These are phyloP conservation scores for Candida vaughaniae DNA, from an alignment of 805 yeast genomes.

Conservation along the genomic window DNA sequence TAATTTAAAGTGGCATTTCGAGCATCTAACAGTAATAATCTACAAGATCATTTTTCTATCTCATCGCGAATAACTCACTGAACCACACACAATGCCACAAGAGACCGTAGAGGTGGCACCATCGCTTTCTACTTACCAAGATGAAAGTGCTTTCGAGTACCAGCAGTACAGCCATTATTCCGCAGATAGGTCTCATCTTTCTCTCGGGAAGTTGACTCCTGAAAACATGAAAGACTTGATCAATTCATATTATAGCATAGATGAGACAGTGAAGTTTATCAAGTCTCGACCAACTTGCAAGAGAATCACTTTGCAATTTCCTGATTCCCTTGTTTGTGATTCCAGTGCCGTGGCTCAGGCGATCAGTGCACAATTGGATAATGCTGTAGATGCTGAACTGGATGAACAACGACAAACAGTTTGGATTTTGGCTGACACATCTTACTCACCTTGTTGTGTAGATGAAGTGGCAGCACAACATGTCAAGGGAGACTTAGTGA, in stretches of 20 bases:
- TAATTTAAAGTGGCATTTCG: no score
- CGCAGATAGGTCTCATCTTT: conserved; percentile 25
- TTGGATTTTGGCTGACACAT: conserved; percentile 92
- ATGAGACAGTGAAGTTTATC: conserved; percentile 44
- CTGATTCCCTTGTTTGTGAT: conserved; percentile 76
- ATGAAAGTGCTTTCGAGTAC: conserved; percentile 49
- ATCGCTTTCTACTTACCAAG: conserved; percentile 71
- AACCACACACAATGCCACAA: conserved; percentile 12
- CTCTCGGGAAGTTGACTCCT: conserved; percentile 9
- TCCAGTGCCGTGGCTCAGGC: conserved; percentile 32
- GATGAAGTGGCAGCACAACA: conserved; percentile 98
- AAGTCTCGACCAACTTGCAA: conserved; percentile 29
- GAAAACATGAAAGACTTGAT: conserved; percentile 27
- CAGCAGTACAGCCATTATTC: conserved; percentile 17
- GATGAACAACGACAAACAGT: conserved; percentile 6
- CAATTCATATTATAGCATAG: conserved; percentile 54
- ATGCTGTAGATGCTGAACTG: background rate
- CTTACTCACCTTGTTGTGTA: conserved; percentile 92
- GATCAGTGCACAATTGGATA: conserved; percentile 1
- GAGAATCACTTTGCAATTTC: conserved; percentile 83
- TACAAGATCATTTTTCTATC: background rate
- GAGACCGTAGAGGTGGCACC: conserved; percentile 49
- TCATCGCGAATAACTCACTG: conserved; percentile 7
- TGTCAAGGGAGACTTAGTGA: conserved; percentile 76
- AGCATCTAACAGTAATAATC: no score